Evolutionary conservation across 139 green algal species (phyloP).

Genomic region (Marvania coccoides): DNA sequence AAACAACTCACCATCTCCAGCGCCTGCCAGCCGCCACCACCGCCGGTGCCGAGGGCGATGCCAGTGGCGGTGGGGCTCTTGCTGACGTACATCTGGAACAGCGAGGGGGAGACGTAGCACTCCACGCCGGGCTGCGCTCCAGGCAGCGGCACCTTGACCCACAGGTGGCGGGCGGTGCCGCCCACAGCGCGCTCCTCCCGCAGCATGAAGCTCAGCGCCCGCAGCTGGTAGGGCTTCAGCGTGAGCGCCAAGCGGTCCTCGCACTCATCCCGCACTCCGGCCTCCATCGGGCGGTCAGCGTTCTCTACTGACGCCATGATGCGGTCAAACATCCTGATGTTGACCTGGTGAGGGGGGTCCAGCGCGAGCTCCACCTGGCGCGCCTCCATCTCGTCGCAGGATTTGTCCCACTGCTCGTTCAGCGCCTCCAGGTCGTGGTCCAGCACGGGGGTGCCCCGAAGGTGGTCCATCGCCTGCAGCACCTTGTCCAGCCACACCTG

Average conservation of each 20-base stretch:
- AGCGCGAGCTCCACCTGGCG: not conserved
- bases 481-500: not conserved
- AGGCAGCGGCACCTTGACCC: slow-evolving; percentile 5
- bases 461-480: not conserved
- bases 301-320: not conserved
- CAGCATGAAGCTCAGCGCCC: slow-evolving; percentile 12
- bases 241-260: not conserved
- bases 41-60: not conserved
- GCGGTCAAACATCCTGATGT: not conserved
- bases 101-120: slow-evolving; percentile 7
- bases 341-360: not conserved
- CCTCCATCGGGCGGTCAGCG: not conserved
- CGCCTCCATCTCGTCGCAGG: not conserved
- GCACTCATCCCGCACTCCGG: not conserved
- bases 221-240: slow-evolving; percentile 6
- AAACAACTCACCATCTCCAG: not conserved
- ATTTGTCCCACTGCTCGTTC: not conserved
- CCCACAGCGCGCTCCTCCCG: slow-evolving; percentile 5
- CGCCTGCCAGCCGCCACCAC: slow-evolving; percentile 3
- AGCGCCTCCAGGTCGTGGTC: slow-evolving; percentile 3
- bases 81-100: slow-evolving; percentile 5
- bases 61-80: not conserved
- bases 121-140: not conserved
- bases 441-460: not conserved
- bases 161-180: slow-evolving; percentile 8